Evolutionary conservation across 1,284 basidiomycete species (phyloP).

Genomic region (Austroboletus rostrupii): DNA sequence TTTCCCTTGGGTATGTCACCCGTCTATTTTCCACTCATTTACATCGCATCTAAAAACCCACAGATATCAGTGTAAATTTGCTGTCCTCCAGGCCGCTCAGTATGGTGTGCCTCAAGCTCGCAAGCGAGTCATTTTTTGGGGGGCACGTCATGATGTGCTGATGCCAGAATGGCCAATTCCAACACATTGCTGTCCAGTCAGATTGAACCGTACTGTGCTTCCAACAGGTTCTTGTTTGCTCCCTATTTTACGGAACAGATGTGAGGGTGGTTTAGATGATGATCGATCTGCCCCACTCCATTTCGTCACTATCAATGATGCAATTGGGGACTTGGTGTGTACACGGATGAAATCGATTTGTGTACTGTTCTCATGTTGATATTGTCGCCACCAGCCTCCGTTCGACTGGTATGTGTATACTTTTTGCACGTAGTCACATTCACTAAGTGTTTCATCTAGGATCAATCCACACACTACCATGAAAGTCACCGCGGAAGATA

Average conservation of each 20-base stretch:
- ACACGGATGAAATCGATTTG: slow-evolving; percentile 4
- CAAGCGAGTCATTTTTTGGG: slow-evolving; percentile 65
- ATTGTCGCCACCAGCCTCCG: slow-evolving; percentile 38
- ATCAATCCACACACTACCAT: slow-evolving; percentile 45
- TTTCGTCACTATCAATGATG: slow-evolving; percentile 54
- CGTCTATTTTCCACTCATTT: background rate
- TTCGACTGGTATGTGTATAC: slow-evolving; percentile 54
- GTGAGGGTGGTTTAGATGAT: slow-evolving; percentile 24
- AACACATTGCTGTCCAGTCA: slow-evolving; percentile 43
- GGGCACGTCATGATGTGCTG: slow-evolving; percentile 48
- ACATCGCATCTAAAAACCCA: background rate
- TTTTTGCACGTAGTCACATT: background rate
- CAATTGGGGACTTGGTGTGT: slow-evolving; percentile 64
- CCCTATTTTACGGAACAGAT: slow-evolving; percentile 40
- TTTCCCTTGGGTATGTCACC: slow-evolving; percentile 53
- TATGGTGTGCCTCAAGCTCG: slow-evolving; percentile 69
- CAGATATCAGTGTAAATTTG: slow-evolving; percentile 66
- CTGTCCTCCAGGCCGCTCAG: slow-evolving; percentile 61
- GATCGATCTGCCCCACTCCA: slow-evolving; percentile 54
- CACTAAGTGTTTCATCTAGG: slow-evolving; percentile 34
- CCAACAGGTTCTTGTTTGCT: slow-evolving; percentile 36
- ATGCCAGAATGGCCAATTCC: slow-evolving; percentile 65
- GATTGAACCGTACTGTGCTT: slow-evolving; percentile 27
- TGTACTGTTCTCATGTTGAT: slow-evolving; percentile 5
- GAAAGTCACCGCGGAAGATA: slow-evolving; percentile 31